A percentile compares a stretch with the other conserved stretches of the same genome.
phyloP scores from a whole-genome alignment of 1,139 yeast species.

The Pichia sp. region DNA sequence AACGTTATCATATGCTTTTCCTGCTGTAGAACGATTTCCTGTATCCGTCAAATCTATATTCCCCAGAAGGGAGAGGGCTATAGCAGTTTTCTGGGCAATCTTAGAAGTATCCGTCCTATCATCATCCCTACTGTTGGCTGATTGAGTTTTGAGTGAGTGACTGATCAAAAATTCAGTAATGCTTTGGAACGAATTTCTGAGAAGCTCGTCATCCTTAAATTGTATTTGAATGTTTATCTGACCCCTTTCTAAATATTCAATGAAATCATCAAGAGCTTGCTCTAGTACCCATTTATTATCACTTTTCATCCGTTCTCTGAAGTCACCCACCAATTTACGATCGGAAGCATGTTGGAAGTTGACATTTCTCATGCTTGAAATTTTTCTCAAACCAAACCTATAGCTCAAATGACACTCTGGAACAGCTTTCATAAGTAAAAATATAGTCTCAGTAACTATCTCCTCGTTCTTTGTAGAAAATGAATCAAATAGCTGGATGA shows the following conservation, averaged over 20 bases:
- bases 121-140: neutral
- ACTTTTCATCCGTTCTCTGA: constrained; percentile 50
- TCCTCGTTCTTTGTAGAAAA: constrained; percentile 43
- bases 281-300: constrained; percentile 72
- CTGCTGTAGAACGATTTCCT: neutral
- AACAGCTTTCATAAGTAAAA: neutral
- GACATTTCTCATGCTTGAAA: constrained; percentile 10
- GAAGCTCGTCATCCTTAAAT: constrained; percentile 7
- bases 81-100: constrained; percentile 55
- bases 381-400: constrained; percentile 4
- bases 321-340: constrained; percentile 33
- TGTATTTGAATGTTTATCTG: constrained; percentile 25
- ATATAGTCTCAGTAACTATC: constrained; percentile 32
- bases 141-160: constrained; percentile 2
- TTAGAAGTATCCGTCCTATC: constrained; percentile 26
- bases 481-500: constrained; percentile 55
- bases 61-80: constrained; percentile 71
- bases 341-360: constrained; percentile 14
- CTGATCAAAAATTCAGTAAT: constrained; percentile 4
- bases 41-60: constrained; percentile 49
- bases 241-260: constrained; percentile 40
- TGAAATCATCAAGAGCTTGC: constrained; percentile 69
- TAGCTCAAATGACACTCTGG: constrained; percentile 7
- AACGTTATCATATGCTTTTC: constrained; percentile 11
- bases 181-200: constrained; percentile 1